phyloP scores from a whole-genome alignment of 768 basidiomycete genomes.

The Mycena floridula region DNA sequence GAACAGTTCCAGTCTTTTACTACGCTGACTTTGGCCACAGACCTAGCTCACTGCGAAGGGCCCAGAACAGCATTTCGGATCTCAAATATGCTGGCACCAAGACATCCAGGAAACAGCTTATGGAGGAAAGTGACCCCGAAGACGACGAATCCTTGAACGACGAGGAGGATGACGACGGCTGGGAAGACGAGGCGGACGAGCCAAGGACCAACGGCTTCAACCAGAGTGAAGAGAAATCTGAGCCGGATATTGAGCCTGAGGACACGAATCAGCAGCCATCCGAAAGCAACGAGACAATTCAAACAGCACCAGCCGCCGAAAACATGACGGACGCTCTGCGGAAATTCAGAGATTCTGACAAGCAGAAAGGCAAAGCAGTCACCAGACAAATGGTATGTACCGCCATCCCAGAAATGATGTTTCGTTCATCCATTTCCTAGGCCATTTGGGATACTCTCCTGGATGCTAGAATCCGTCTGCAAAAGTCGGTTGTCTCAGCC shows the following conservation, averaged over 20 bases:
- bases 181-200: slow-evolving; percentile 9
- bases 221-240: slow-evolving; percentile 17
- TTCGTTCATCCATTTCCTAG: slow-evolving; percentile 30
- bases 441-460: slow-evolving; percentile 81
- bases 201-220: slow-evolving; percentile 6
- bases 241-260: slow-evolving; percentile 18
- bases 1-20: background rate
- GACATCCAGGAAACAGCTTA: slow-evolving; percentile 52
- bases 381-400: slow-evolving; percentile 72
- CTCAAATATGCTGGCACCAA: slow-evolving; percentile 75
- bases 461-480: slow-evolving; percentile 87
- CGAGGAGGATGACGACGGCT: slow-evolving; percentile 17
- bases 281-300: background rate
- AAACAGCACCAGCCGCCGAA: slow-evolving; percentile 12
- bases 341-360: slow-evolving; percentile 61
- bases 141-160: slow-evolving; percentile 21
- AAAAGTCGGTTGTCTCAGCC: slow-evolving; percentile 66
- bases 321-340: slow-evolving; percentile 49
- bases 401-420: background rate
- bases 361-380: slow-evolving; percentile 79
- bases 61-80: slow-evolving; percentile 60
- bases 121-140: slow-evolving; percentile 31
- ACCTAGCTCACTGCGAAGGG: slow-evolving; percentile 61
- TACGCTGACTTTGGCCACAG: slow-evolving; percentile 26
- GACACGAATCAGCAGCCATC: slow-evolving; percentile 3